These are phyloP conservation scores for Mycena sanguinolenta DNA, from an alignment of 768 basidiomycete genomes.

Conservation along the genomic window DNA sequence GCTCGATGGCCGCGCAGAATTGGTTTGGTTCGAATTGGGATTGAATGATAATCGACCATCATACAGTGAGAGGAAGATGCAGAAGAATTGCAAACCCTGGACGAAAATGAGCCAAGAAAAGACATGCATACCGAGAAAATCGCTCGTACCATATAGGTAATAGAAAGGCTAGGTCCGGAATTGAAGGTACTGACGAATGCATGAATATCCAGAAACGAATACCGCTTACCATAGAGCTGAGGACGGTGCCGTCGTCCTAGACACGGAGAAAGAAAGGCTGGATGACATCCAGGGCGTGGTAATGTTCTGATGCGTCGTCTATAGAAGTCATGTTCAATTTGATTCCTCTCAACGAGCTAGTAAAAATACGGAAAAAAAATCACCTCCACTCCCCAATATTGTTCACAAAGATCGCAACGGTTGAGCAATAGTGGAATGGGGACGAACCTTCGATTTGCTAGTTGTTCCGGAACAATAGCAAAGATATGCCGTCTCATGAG, in stretches of 20 bases:
- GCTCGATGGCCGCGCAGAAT: constrained; percentile 76
- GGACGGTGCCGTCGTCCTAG: constrained; percentile 60
- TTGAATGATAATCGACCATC: too few species aligned
- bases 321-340: neutral
- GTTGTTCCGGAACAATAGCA: constrained; percentile 79
- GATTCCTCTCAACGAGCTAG: too few species aligned
- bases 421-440: neutral
- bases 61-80: constrained; percentile 64
- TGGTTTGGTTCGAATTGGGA: constrained; percentile 76
- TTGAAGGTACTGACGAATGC: too few species aligned
- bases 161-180: too few species aligned
- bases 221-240: constrained; percentile 76
- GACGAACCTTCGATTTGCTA: constrained; percentile 51
- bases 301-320: constrained; percentile 77
- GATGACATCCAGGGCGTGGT: constrained; percentile 67
- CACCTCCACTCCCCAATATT: constrained; percentile 57
- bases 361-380: neutral
- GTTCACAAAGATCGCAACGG: too few species aligned
- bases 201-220: too few species aligned
- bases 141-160: constrained; percentile 55
- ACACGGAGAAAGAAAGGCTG: constrained; percentile 55
- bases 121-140: neutral
- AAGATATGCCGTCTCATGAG: constrained; percentile 72
- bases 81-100: constrained; percentile 72
- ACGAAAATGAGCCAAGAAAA: neutral